Conservation (phyloP, 441 rosid species). For the Pelargonium cotyledonis region DNA sequence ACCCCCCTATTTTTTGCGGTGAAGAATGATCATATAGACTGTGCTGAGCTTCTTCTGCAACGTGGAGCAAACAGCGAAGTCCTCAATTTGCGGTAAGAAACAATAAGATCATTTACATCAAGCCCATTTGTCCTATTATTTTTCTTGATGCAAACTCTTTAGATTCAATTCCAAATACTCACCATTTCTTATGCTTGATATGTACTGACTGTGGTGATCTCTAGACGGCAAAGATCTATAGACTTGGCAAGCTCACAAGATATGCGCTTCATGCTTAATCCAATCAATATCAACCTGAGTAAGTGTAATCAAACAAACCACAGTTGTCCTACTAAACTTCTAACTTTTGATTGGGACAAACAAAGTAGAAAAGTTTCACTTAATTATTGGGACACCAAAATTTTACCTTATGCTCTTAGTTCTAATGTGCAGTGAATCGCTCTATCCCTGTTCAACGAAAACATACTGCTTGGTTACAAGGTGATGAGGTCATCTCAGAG, state of each 20-base stretch:
- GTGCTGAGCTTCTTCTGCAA: constrained; percentile 66
- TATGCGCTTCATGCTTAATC: constrained; percentile 67
- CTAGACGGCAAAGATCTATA: constrained; percentile 70
- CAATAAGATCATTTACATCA: constrained; percentile 15
- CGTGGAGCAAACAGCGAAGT: constrained; percentile 69
- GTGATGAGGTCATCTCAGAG: constrained; percentile 32
- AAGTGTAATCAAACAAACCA: constrained; percentile 28
- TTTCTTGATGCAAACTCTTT: constrained; percentile 15
- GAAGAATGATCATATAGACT: constrained; percentile 59
- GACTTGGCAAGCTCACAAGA: constrained; percentile 82
- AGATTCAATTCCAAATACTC: constrained; percentile 18
- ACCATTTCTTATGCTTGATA: constrained; percentile 11
- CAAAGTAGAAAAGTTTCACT: constrained; percentile 5
- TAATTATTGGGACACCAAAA: background rate
- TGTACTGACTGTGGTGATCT: constrained; percentile 17
- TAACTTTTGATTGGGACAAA: background rate
- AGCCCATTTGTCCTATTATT: constrained; percentile 1
- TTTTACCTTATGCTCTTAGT: constrained; percentile 23
- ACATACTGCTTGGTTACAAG: constrained; percentile 24
- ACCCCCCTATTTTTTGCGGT: constrained; percentile 86
- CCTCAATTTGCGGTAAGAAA: constrained; percentile 69
- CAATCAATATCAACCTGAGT: constrained; percentile 52
- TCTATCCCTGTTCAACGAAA: constrained; percentile 28
- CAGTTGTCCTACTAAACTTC: background rate
- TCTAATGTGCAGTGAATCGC: constrained; percentile 41